These are phyloP conservation scores for Orbilia blumenaviensis DNA, from an alignment of 2,329 filamentous ascomycete species.

Conservation along the genomic window DNA sequence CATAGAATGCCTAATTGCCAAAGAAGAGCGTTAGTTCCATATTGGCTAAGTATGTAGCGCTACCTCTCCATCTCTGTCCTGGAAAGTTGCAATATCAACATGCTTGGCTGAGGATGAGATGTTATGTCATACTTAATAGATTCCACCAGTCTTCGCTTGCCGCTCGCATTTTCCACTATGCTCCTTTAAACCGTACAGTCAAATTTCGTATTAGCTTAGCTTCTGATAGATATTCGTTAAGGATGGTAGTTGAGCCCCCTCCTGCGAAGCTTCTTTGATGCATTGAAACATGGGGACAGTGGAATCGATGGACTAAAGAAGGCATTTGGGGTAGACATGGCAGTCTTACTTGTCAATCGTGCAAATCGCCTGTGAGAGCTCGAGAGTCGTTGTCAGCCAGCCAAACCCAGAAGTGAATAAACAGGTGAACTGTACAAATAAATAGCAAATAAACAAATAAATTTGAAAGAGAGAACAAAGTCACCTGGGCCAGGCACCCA, in stretches of 20 bases:
- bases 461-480: too few relatives aligned
- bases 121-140: conserved; percentile 40
- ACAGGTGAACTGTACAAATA: too few relatives aligned
- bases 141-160: conserved; percentile 54
- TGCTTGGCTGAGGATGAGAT: not conserved
- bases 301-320: too few relatives aligned
- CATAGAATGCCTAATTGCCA: conserved; percentile 27
- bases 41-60: too few relatives aligned
- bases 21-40: not conserved
- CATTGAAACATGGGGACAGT: too few relatives aligned
- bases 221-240: not conserved
- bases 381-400: not conserved
- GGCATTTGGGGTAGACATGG: not conserved
- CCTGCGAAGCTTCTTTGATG: too few relatives aligned
- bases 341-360: conserved; percentile 57
- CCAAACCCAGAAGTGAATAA: too few relatives aligned
- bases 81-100: not conserved
- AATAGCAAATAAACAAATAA: not conserved
- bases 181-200: conserved; percentile 39
- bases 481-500: too few relatives aligned
- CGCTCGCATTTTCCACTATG: conserved; percentile 58
- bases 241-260: too few relatives aligned
- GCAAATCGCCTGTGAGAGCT: conserved; percentile 55
- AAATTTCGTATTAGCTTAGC: not conserved
- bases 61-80: too few relatives aligned